phyloP scores from a whole-genome alignment of 169 alveolate species.

The Eimeria brunetti region DNA sequence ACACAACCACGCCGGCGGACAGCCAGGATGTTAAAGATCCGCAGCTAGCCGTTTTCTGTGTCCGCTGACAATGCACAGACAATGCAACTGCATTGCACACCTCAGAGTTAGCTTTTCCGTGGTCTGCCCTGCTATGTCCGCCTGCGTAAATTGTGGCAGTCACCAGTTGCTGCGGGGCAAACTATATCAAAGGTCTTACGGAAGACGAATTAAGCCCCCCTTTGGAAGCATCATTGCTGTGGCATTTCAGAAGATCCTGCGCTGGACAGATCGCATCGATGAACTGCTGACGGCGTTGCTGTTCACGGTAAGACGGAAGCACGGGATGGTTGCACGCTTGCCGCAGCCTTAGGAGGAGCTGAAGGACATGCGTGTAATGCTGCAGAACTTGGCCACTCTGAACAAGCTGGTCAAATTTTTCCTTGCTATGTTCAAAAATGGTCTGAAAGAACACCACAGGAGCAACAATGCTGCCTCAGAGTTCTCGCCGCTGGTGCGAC shows the following conservation, averaged over 20 bases:
- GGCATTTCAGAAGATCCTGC: not conserved
- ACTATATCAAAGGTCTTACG: not conserved
- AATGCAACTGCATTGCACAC: not conserved
- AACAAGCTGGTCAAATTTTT: conserved; percentile 86
- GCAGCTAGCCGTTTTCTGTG: not conserved
- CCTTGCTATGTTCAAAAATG: conserved; percentile 83
- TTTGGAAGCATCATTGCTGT: not conserved
- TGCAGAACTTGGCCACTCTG: conserved; percentile 86
- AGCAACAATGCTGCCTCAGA: not conserved
- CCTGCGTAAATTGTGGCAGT: not conserved
- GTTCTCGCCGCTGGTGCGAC: not conserved
- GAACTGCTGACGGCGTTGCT: conserved; percentile 75
- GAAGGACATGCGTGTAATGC: conserved; percentile 89
- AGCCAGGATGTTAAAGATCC: not conserved
- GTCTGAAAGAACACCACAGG: conserved; percentile 30
- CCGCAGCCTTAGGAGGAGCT: conserved; percentile 88
- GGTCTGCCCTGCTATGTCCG: not conserved
- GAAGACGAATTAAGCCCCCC: not conserved
- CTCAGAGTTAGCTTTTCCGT: not conserved
- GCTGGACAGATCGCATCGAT: conserved; percentile 59
- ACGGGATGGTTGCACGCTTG: conserved; percentile 91
- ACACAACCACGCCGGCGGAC: not conserved
- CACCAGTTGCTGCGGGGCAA: not conserved
- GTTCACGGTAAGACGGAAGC: conserved; percentile 80
- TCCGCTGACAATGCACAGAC: not conserved